phyloP scores from a whole-genome alignment of 163 green algal genomes.

The Scenedesmus sp. region DNA sequence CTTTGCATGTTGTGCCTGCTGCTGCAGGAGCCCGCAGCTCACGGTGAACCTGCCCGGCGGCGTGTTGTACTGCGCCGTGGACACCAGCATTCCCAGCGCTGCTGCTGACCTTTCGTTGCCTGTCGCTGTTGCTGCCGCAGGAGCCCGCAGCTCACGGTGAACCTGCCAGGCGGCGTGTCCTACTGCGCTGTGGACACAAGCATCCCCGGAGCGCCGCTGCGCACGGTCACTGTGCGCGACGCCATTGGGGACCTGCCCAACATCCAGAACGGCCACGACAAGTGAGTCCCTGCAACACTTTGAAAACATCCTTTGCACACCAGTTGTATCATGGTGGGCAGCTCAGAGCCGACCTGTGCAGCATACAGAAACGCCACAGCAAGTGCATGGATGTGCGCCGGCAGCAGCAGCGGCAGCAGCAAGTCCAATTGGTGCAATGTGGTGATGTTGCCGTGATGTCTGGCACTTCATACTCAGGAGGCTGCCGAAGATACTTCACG shows the following conservation, averaged over 20 bases:
- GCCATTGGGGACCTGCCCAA: conserved; percentile 93
- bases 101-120: no score
- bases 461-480: no score
- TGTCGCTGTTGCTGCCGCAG: no score
- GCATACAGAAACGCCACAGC: no score
- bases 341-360: no score
- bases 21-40: conserved; percentile 75
- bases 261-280: conserved; percentile 86
- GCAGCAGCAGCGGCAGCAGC: no score
- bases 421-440: no score
- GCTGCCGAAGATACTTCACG: neutral
- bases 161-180: conserved; percentile 81
- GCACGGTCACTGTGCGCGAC: conserved; percentile 94
- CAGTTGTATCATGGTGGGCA: no score
- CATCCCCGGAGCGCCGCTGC: conserved; percentile 81
- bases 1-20: neutral
- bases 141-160: conserved; percentile 89
- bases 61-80: conserved; percentile 82
- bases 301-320: no score
- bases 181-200: conserved; percentile 82
- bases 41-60: conserved; percentile 90
- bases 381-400: no score
- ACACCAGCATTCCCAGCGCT: conserved; percentile 70
- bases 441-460: no score
- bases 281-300: conserved; percentile 48